Evolutionary conservation across 352 stramenopile species (phyloP).

Genomic region (Pythium brachiatum): DNA sequence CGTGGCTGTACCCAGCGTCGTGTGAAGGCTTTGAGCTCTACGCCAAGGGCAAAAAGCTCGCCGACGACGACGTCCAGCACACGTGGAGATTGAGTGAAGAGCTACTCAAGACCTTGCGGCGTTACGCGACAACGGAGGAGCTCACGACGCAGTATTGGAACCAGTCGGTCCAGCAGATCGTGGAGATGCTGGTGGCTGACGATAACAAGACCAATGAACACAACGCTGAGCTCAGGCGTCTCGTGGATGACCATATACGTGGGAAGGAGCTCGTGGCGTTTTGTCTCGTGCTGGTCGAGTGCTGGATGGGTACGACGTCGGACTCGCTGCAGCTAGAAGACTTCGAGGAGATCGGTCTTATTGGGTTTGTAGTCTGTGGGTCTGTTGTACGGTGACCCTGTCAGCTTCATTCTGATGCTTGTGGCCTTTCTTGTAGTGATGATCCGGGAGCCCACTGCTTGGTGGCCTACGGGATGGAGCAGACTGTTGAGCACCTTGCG

Average conservation of each 20-base stretch:
- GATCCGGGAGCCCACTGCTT: constrained; percentile 51
- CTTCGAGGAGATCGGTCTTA: constrained; percentile 50
- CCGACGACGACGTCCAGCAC: constrained; percentile 28
- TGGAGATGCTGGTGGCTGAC: constrained; percentile 29
- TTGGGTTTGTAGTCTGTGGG: constrained; percentile 33
- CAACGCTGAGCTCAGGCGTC: neutral
- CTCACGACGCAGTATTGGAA: constrained; percentile 8
- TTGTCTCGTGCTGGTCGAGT: constrained; percentile 48
- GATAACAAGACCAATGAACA: neutral
- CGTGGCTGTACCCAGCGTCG: constrained; percentile 50
- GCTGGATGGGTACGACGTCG: constrained; percentile 53
- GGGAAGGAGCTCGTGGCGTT: constrained; percentile 29
- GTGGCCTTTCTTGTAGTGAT: constrained; percentile 28
- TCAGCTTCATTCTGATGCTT: neutral
- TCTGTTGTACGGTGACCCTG: neutral
- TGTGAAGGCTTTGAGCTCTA: constrained; percentile 51
- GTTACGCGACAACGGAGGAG: constrained; percentile 26
- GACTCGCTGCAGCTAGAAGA: constrained; percentile 56
- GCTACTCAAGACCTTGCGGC: constrained; percentile 45
- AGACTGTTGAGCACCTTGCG: constrained; percentile 39
- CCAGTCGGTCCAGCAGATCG: constrained; percentile 35
- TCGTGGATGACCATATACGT: constrained; percentile 1
- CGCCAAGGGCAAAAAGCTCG: constrained; percentile 28
- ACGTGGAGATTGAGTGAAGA: constrained; percentile 48
- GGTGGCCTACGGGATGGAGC: constrained; percentile 47